Conservation (phyloP, 768 basidiomycete genomes). For the Podaxis sp. region DNA sequence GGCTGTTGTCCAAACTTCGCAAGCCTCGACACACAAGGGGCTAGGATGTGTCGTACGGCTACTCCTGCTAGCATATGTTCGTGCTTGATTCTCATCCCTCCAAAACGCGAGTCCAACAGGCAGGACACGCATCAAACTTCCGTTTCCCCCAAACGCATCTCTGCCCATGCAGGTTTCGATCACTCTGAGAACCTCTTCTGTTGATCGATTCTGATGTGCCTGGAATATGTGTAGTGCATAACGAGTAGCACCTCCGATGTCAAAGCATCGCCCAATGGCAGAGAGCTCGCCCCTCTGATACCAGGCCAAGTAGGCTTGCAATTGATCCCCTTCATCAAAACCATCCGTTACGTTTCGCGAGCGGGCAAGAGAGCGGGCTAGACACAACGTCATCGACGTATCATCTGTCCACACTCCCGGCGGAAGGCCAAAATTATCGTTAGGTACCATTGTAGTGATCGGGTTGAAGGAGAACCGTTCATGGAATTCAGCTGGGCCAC, state of each 20-base stretch:
- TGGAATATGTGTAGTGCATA: slow-evolving; percentile 34
- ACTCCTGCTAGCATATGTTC: slow-evolving; percentile 35
- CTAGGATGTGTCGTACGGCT: slow-evolving; percentile 45
- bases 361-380: slow-evolving; percentile 35
- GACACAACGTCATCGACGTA: slow-evolving; percentile 46
- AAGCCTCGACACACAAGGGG: slow-evolving; percentile 39
- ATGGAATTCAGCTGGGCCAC: slow-evolving; percentile 42
- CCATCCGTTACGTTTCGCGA: slow-evolving; percentile 23
- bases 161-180: slow-evolving; percentile 31
- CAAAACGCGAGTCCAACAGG: slow-evolving; percentile 45
- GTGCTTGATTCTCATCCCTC: slow-evolving; percentile 32
- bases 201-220: not conserved
- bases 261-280: slow-evolving; percentile 36
- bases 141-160: slow-evolving; percentile 35
- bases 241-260: slow-evolving; percentile 37
- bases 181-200: slow-evolving; percentile 3
- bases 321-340: slow-evolving; percentile 36
- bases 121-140: slow-evolving; percentile 46
- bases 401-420: slow-evolving; percentile 50
- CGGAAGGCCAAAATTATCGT: slow-evolving; percentile 34
- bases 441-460: slow-evolving; percentile 36
- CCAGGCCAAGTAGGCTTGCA: slow-evolving; percentile 36
- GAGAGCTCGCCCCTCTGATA: slow-evolving; percentile 32
- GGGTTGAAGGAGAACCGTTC: slow-evolving; percentile 38
- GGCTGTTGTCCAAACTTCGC: slow-evolving; percentile 38